Evolutionary conservation across 139 green algal genomes (phyloP).

Genomic region (Marvania coccoides): DNA sequence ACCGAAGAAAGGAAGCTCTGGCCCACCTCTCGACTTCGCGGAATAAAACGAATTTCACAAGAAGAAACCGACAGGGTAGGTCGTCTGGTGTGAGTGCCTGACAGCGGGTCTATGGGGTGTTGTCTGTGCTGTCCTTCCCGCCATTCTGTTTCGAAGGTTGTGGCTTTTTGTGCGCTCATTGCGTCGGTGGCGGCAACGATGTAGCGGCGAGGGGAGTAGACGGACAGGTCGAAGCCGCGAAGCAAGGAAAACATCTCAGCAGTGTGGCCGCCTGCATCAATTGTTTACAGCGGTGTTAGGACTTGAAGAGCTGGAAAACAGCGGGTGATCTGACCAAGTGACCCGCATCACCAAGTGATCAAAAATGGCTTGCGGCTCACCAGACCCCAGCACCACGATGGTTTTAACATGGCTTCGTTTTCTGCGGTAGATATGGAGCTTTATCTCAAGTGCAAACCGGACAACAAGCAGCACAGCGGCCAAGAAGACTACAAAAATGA

Average conservation of each 20-base stretch:
- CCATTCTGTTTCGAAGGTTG: slow-evolving; percentile 23
- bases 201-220: slow-evolving; percentile 62
- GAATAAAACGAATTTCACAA: slow-evolving; percentile 38
- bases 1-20: slow-evolving; percentile 70
- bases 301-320: neutral
- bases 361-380: slow-evolving; percentile 11
- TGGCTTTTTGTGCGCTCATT: slow-evolving; percentile 54
- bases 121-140: neutral
- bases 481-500: neutral
- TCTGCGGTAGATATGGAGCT: neutral
- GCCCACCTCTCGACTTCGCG: slow-evolving; percentile 74
- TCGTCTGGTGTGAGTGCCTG: neutral
- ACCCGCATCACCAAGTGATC: neutral
- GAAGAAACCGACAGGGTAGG: neutral
- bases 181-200: slow-evolving; percentile 64
- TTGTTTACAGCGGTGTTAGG: neutral
- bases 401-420: slow-evolving; percentile 23
- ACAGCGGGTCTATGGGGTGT: neutral
- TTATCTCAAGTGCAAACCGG: neutral
- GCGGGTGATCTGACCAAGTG: no score
- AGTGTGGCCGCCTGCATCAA: slow-evolving; percentile 74
- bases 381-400: slow-evolving; percentile 75
- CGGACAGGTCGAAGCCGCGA: slow-evolving; percentile 33
- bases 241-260: slow-evolving; percentile 83
- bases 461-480: neutral